Evolutionary conservation across 495 filamentous ascomycete species (phyloP).

Genomic region (Amorphotheca resinae): DNA sequence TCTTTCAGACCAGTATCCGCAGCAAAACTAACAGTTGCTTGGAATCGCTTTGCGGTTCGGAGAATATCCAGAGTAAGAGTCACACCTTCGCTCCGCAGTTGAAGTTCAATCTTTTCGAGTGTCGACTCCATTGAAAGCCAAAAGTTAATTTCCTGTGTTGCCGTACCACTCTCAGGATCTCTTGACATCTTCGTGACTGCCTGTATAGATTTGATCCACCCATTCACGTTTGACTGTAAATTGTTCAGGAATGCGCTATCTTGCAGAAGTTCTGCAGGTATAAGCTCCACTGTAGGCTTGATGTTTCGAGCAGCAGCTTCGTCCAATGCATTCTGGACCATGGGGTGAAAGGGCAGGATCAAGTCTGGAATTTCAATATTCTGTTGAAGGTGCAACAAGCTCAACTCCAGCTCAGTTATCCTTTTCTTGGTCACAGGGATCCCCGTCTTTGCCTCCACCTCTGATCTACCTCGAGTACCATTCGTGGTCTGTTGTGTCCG

Average conservation of each 20-base stretch:
- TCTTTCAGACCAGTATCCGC: conserved; percentile 93
- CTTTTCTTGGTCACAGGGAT: conserved; percentile 95
- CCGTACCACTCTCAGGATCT: conserved; percentile 77
- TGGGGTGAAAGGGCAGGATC: conserved; percentile 69
- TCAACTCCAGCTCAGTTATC: conserved; percentile 83
- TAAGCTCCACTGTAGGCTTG: conserved; percentile 61
- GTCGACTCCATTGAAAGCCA: conserved; percentile 94
- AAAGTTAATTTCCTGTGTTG: conserved; percentile 95
- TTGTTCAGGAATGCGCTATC: conserved; percentile 90
- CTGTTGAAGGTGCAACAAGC: conserved; percentile 81
- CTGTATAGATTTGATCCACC: conserved; percentile 97
- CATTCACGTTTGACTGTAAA: conserved; percentile 82
- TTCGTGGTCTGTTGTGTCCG: conserved; percentile 62
- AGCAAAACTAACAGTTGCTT: conserved; percentile 89
- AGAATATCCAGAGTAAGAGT: conserved; percentile 86
- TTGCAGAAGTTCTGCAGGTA: conserved; percentile 56
- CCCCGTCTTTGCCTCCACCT: conserved; percentile 81
- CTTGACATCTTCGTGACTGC: conserved; percentile 90
- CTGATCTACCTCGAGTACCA: conserved; percentile 54
- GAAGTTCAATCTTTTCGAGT: conserved; percentile 77
- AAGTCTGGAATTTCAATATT: conserved; percentile 95
- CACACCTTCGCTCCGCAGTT: conserved; percentile 80
- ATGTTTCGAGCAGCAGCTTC: conserved; percentile 50
- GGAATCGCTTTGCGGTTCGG: conserved; percentile 89
- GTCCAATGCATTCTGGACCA: conserved; percentile 73